Conservation (phyloP, 768 basidiomycete species). For the Suillus decipiens region DNA sequence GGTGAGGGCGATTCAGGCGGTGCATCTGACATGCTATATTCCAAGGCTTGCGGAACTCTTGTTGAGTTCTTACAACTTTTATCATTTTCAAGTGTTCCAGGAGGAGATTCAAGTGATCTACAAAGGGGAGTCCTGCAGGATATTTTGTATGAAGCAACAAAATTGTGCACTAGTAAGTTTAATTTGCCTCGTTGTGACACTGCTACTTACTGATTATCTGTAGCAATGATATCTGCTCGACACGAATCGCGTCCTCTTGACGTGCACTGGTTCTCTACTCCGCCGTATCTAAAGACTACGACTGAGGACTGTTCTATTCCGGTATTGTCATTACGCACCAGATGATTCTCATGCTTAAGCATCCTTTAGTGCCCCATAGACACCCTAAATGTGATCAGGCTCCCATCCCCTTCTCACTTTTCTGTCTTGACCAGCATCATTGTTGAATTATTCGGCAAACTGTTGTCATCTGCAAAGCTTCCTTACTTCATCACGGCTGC, state of each 20-base stretch:
- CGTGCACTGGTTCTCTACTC: slow-evolving; percentile 42
- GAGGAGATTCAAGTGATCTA: not conserved
- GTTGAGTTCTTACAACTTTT: slow-evolving; percentile 43
- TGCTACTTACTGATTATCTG: not conserved
- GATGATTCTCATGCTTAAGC: not conserved
- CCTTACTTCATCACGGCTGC: slow-evolving; percentile 54
- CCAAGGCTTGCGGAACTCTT: slow-evolving; percentile 45
- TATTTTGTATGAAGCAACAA: slow-evolving; percentile 29
- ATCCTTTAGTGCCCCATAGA: slow-evolving; percentile 12
- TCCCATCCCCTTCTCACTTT: slow-evolving; percentile 43
- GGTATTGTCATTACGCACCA: slow-evolving; percentile 23
- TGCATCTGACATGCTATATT: slow-evolving; percentile 51
- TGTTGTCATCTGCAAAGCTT: slow-evolving; percentile 43
- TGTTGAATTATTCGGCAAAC: slow-evolving; percentile 44
- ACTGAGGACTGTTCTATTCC: slow-evolving; percentile 34
- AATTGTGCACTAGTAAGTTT: not conserved
- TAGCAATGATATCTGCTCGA: slow-evolving; percentile 1
- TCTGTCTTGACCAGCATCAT: slow-evolving; percentile 49
- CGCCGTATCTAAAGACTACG: slow-evolving; percentile 35
- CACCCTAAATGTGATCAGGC: slow-evolving; percentile 36
- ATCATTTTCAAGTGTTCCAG: not conserved
- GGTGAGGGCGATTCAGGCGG: slow-evolving; percentile 39
- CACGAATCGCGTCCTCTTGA: slow-evolving; percentile 39
- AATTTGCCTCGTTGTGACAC: too few relatives aligned
- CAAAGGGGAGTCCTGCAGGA: slow-evolving; percentile 39